Conservation (phyloP, 768 basidiomycete species). For the Lactarius tabidus region DNA sequence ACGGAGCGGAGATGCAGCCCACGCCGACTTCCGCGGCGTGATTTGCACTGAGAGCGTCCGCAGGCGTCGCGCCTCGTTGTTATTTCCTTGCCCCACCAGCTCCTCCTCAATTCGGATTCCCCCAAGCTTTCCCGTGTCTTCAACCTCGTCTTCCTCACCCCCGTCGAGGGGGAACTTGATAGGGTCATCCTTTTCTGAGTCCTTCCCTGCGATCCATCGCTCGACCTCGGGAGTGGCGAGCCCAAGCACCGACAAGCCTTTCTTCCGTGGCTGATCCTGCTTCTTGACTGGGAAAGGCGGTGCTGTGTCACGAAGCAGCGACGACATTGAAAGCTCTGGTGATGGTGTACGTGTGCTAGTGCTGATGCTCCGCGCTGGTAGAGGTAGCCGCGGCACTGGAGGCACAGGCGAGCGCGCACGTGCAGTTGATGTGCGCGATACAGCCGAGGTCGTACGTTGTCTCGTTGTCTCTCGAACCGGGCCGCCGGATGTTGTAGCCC, state of each 20-base stretch:
- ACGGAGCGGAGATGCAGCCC: conserved; percentile 31
- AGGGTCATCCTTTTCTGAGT: conserved; percentile 30
- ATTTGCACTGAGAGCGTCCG: conserved; percentile 42
- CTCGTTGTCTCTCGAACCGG: conserved; percentile 9
- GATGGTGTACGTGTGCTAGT: conserved; percentile 23
- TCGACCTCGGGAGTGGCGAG: conserved; percentile 53
- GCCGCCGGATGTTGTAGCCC: neutral
- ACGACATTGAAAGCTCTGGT: conserved; percentile 21
- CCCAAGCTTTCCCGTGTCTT: conserved; percentile 28
- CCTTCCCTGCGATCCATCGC: conserved; percentile 46
- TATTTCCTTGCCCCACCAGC: conserved; percentile 47
- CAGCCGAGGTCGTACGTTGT: conserved; percentile 7
- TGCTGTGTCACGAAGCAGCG: conserved; percentile 25
- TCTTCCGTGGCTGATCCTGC: conserved; percentile 20
- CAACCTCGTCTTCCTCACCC: conserved; percentile 32
- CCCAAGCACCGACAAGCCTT: conserved; percentile 34
- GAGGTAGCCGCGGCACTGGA: conserved; percentile 14
- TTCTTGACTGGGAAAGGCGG: conserved; percentile 33
- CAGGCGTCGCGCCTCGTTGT: conserved; percentile 35
- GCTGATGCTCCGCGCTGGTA: conserved; percentile 1
- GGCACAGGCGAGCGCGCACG: conserved; percentile 14
- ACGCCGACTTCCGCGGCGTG: conserved; percentile 47
- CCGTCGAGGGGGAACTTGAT: conserved; percentile 46
- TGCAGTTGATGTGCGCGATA: conserved; percentile 10
- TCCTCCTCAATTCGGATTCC: conserved; percentile 32